phyloP scores from a whole-genome alignment of 495 filamentous ascomycete species.

The Aspergillus diversus region DNA sequence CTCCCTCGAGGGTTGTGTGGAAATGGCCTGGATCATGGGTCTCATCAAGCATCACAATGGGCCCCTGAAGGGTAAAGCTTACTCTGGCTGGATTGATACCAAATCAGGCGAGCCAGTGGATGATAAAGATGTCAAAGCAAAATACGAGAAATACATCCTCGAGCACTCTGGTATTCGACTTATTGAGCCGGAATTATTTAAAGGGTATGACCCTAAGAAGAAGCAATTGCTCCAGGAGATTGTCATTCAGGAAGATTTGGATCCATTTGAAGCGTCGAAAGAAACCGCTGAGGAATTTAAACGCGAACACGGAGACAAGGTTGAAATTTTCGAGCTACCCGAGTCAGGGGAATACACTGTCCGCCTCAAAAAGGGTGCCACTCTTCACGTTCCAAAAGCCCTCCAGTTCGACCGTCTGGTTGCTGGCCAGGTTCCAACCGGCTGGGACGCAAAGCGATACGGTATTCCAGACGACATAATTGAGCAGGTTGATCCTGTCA shows the following conservation, averaged over 20 bases:
- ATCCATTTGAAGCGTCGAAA: conserved; percentile 96
- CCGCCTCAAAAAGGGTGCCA: conserved; percentile 90
- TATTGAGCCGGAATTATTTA: conserved; percentile 96
- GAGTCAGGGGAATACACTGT: conserved; percentile 95
- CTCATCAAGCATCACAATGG: conserved; percentile 98
- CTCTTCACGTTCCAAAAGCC: conserved; percentile 93
- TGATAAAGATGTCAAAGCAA: conserved; percentile 94
- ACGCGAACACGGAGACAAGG: conserved; percentile 94
- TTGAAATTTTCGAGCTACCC: conserved; percentile 93
- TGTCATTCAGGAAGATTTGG: conserved; percentile 92
- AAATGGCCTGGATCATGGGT: conserved; percentile 99
- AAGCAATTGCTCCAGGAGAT: conserved; percentile 98
- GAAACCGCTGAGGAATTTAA: conserved; percentile 97
- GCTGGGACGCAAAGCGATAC: conserved; percentile 94
- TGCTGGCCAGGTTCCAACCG: conserved; percentile 93
- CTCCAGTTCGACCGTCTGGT: conserved; percentile 96
- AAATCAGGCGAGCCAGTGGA: conserved; percentile 95
- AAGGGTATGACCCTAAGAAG: conserved; percentile 96
- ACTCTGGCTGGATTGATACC: conserved; percentile 95
- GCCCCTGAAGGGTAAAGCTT: conserved; percentile 94
- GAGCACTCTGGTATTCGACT: conserved; percentile 97
- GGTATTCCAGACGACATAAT: conserved; percentile 98
- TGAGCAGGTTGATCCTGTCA: conserved; percentile 94
- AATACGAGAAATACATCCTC: conserved; percentile 94
- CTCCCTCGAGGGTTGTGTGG: conserved; percentile 95